phyloP scores from a whole-genome alignment of 2,329 filamentous ascomycete species.

The Epichloe amarillans region DNA sequence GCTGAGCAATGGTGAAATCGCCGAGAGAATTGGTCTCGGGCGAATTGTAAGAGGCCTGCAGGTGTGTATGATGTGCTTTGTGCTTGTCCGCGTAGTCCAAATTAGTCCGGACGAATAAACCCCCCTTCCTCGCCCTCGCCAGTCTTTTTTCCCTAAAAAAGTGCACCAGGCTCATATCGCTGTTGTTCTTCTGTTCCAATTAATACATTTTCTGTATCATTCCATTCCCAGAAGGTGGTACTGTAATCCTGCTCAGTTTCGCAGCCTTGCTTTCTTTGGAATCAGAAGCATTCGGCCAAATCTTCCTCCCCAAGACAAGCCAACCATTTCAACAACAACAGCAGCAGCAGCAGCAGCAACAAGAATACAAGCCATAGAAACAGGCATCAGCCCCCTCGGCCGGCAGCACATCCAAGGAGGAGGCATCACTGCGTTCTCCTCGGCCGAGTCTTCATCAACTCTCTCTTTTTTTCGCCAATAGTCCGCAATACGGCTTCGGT shows the following conservation, averaged over 20 bases:
- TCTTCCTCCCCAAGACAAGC: not conserved
- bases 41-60: not conserved
- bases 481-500: not conserved
- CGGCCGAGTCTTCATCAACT: not conserved
- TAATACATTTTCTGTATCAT: not conserved
- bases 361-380: not conserved
- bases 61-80: constrained; percentile 3
- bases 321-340: not conserved
- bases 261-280: not conserved
- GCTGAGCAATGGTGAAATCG: not conserved
- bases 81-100: not conserved
- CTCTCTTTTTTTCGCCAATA: too few species aligned
- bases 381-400: not conserved
- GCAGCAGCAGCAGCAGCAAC: too few species aligned
- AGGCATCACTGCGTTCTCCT: not conserved
- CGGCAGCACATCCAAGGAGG: not conserved
- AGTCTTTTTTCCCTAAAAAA: not conserved
- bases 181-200: not conserved
- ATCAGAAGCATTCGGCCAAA: not conserved
- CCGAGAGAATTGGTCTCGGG: not conserved
- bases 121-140: not conserved
- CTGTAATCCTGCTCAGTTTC: not conserved
- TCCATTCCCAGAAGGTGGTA: not conserved
- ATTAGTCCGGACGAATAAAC: not conserved
- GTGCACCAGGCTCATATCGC: not conserved